Evolutionary conservation across 2,329 filamentous ascomycete species (phyloP), one percentile per base, ranked within the genome.

Genomic region (Juglanconis oblonga): DNA sequence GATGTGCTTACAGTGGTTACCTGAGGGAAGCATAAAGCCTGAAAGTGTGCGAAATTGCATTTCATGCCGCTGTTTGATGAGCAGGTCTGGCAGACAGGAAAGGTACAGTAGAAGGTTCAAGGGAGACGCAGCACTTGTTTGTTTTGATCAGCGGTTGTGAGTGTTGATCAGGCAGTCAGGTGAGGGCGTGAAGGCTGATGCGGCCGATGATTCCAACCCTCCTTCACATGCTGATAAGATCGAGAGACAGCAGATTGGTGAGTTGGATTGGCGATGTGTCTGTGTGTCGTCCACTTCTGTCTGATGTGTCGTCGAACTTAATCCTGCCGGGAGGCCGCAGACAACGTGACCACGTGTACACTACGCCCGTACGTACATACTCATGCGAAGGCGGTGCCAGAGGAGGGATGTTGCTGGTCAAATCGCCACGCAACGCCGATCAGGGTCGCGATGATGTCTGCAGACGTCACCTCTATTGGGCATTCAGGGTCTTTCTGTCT

Each of bases 141-240:
- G 59, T 62, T 62, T 59, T 59, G 59, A 55, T 55, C 56, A 52
- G 48, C 59, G 33, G 51, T 42, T 24, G 17, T 31, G 24, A 24
- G 32, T 13, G 24, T 31, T 32, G 51, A 42, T 42, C 51, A 42
- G 51, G 36, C 49, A 9, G 17, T 24, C 17, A 24, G 17, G 17
- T 24, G 17, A 24, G 17, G 17, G 17, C 17, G 17, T 24, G 36
- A 36, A 36, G 5, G 47, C 17, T 33, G 9, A 40, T 40, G 8
- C 7, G 8, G 36, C 36, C 13, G 32, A 33, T 36, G 4, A n/a
- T 51, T n/a, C 14, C 29, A 14, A 14, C 13, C 31, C 3, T n/a
- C 13, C 47, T 50, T 50, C 11, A 14, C 3, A 51, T 8, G 49
- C 33, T 51, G 49, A 14, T 36, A 33, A 11, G 32, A 24, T 24